Base-by-base conservation (phyloP, 1,284 basidiomycete species). In the Caloboletus inedulis region DNA sequence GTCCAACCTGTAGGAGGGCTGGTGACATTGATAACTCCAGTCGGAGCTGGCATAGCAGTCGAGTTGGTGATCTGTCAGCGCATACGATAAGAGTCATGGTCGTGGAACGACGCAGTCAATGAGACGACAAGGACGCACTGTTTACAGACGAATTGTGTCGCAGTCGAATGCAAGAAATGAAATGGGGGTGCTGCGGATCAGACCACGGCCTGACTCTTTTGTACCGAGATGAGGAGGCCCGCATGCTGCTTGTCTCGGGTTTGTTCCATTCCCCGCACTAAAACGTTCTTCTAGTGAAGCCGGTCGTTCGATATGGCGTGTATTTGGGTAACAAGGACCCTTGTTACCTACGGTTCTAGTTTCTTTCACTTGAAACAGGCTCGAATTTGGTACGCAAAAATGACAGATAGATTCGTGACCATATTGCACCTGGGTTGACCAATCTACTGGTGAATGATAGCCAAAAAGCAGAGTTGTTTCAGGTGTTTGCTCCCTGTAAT, bases 1-100 rank as follows among this genome's bases (percentile, higher is more conserved):
- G 49, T 47, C 54, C 54, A 56, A 10, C 43, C 49, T 8, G 7
- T 21, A 43, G 37, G 52, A 43, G 35, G 45, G 47, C 23, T 16
- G 33, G 10, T 10, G n/a, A 29, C 47, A 23, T 23, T 21, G 12
- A 14, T 14, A 25, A 12, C 16, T 25, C 23, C 25, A 7, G 31
- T 35, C 19, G 21, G 14, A 16, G 51, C 2, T n/a, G 25, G 16
- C 47, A 43, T 43, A 21, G n/a, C 6, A 10, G 23, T 36, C 6
- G 12, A 14, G 21, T 49, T 30, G 44, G 27, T 30, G 25, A 34
- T 25, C 31, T 52, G 48, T 18, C 7, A 27, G 25, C 14, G 18
- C 21, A 8, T 31, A 43, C 18, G 3, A 12, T 12, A 5, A 5
- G 14, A 14, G 19, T 33, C 25, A 27, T 14, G 14, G 16, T n/a